Evolutionary conservation across 176 grass and related monocot species (phyloP), one percentile per base, ranked within the genome.

Genomic region (Oryza officinalis): DNA sequence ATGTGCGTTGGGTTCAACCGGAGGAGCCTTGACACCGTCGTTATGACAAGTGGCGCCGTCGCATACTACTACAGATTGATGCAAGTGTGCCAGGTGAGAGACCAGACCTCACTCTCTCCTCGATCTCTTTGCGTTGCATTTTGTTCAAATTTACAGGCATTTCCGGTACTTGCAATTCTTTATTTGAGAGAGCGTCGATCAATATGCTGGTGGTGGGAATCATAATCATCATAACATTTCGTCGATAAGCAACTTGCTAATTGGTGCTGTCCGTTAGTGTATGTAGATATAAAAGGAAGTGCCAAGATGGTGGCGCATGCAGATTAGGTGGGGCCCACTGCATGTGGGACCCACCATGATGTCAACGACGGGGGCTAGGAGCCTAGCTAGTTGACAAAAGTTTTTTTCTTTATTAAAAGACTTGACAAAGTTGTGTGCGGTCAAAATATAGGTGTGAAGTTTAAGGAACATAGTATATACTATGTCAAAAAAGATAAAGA

Each of bases 11-110:
- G 84, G 67, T 69, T 63, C 77, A 40, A 81, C 49, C 63, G 66
- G 72, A 81, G 41, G 45, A 91, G 74, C 75, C 57, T 73, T 45
- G 68, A 40, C 22, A 74, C 75, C 22, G 78, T 76, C 64, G 81
- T 91, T 87, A 90, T 89, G 88, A 87, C 73, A 81, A 82, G 69
- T 78, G 74, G 79, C 65, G 81, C 88, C 78, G 67, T 81, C 74
- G 86, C 81, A 18, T 91, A 35, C 31, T 81, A 63, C 84, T 87
- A 60, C 86, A 84, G 91, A 71, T 86, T 86, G 84, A 87, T 83
- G 78, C 84, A 84, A 79, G 65, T 87, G 41, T 94, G 86, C 80
- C 92, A 97, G 92, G 90, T 92, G 50, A 81, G 35, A 30, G 20
- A 27, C n/a, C 27, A 17, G 27, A 23, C 49, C 64, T 79, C 32